A percentile compares a stretch with the other conserved stretches of the same genome.
Evolutionary conservation across 106 monocot species (phyloP).

Genomic region (Chionographis japonica): DNA sequence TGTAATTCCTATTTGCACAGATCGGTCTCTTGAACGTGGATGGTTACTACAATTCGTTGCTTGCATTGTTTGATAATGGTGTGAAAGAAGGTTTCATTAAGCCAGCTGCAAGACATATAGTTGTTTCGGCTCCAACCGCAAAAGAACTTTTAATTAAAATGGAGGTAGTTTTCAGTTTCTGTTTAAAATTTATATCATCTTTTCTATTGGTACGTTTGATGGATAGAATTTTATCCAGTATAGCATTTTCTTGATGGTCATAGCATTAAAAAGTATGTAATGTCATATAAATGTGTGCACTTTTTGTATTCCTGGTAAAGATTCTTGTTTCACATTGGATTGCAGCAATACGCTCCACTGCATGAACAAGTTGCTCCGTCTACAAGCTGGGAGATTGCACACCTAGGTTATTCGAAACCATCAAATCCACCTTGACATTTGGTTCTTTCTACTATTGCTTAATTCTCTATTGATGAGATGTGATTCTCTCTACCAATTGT

Average conservation of each 20-base stretch:
- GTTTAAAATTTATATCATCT: not conserved
- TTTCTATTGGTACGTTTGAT: not conserved
- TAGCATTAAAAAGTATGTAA: too few relatives aligned
- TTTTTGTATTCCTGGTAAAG: too few relatives aligned
- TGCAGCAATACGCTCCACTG: constrained; percentile 51
- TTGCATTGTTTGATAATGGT: constrained; percentile 88
- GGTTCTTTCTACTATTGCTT: constrained; percentile 4
- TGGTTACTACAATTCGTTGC: constrained; percentile 83
- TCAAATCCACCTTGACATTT: constrained; percentile 17
- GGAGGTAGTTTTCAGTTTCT: constrained; percentile 52
- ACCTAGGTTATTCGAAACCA: constrained; percentile 40
- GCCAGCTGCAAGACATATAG: constrained; percentile 58
- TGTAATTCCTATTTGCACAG: constrained; percentile 25
- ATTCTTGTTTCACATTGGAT: not conserved
- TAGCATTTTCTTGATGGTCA: too few relatives aligned
- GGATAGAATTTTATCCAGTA: too few relatives aligned
- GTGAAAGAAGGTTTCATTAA: constrained; percentile 88
- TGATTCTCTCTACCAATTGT: constrained; percentile 26
- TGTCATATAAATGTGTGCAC: too few relatives aligned
- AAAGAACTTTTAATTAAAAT: constrained; percentile 70
- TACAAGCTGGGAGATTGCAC: constrained; percentile 57
- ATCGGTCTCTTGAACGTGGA: constrained; percentile 91
- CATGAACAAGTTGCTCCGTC: constrained; percentile 55
- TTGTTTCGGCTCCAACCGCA: constrained; percentile 77
- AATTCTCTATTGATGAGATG: constrained; percentile 5